Conservation (phyloP, 257 asterid genomes). For the Plantago ovata region DNA sequence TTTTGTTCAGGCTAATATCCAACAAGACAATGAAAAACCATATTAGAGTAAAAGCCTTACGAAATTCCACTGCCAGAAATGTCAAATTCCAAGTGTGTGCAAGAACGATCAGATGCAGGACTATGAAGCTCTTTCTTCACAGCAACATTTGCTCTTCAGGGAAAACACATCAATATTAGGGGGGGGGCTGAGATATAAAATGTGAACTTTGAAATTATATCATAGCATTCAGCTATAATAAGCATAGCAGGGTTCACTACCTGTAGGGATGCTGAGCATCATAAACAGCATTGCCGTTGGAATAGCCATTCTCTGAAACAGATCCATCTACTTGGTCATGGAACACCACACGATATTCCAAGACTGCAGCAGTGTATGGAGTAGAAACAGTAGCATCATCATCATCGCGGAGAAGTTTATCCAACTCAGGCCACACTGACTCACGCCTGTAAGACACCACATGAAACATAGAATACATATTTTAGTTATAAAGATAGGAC, state of each 20-base stretch:
- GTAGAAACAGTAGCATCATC: constrained; percentile 59
- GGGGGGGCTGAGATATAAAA: neutral
- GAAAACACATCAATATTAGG: constrained; percentile 22
- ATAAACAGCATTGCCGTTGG: constrained; percentile 60
- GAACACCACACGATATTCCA: constrained; percentile 81
- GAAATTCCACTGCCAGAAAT: constrained; percentile 81
- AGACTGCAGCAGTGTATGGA: constrained; percentile 86
- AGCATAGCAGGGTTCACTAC: constrained; percentile 31
- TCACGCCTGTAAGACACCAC: constrained; percentile 66
- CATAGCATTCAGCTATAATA: neutral
- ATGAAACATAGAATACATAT: constrained; percentile 5
- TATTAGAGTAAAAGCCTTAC: constrained; percentile 37
- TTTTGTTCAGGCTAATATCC: constrained; percentile 8
- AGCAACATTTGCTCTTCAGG: constrained; percentile 69
- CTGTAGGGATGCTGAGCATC: constrained; percentile 98
- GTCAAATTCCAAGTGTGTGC: constrained; percentile 93
- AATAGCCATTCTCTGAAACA: constrained; percentile 33
- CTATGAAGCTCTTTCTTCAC: constrained; percentile 88
- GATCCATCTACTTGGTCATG: constrained; percentile 50
- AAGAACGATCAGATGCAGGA: constrained; percentile 92
- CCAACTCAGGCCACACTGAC: constrained; percentile 85
- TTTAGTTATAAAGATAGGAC: neutral
- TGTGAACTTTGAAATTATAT: neutral
- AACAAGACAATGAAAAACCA: neutral
- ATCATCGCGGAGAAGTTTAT: constrained; percentile 54